Conservation (phyloP, 768 basidiomycete species). For the Boletus coccyginus region DNA sequence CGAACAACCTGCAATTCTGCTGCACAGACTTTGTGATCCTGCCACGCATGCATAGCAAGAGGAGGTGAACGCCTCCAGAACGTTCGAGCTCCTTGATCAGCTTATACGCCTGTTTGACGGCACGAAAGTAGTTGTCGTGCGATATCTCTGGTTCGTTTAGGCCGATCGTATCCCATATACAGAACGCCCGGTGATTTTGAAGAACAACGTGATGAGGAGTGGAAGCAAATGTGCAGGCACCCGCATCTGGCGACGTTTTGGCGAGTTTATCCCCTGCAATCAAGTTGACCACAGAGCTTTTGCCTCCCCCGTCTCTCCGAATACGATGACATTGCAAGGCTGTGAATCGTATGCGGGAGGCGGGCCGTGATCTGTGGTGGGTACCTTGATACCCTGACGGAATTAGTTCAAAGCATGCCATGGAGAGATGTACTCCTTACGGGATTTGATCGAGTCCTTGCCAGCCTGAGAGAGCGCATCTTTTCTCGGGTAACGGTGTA, state of each 20-base stretch:
- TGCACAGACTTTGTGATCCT: constrained; percentile 35
- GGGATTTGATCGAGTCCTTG: not conserved
- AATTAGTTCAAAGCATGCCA: not conserved
- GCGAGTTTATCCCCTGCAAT: constrained; percentile 29
- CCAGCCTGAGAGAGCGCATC: not conserved
- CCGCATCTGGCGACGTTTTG: constrained; percentile 28
- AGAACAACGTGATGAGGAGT: constrained; percentile 24
- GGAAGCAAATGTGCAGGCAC: constrained; percentile 35
- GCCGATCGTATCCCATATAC: constrained; percentile 33
- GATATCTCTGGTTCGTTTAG: constrained; percentile 28
- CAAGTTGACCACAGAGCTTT: constrained; percentile 44
- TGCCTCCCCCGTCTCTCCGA: constrained; percentile 32
- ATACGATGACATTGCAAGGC: constrained; percentile 24
- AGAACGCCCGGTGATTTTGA: constrained; percentile 11
- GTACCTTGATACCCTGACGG: constrained; percentile 1
- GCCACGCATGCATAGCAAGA: constrained; percentile 39
- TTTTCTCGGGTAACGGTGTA: constrained; percentile 1
- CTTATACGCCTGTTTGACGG: constrained; percentile 29
- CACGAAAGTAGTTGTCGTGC: constrained; percentile 16
- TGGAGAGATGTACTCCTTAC: constrained; percentile 7
- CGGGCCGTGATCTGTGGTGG: not conserved
- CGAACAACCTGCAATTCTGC: constrained; percentile 40
- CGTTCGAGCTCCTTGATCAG: constrained; percentile 33
- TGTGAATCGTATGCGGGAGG: constrained; percentile 18
- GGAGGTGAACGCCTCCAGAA: constrained; percentile 37